Conservation (phyloP, 257 asterid genomes). For the Mitragyna speciosa region DNA sequence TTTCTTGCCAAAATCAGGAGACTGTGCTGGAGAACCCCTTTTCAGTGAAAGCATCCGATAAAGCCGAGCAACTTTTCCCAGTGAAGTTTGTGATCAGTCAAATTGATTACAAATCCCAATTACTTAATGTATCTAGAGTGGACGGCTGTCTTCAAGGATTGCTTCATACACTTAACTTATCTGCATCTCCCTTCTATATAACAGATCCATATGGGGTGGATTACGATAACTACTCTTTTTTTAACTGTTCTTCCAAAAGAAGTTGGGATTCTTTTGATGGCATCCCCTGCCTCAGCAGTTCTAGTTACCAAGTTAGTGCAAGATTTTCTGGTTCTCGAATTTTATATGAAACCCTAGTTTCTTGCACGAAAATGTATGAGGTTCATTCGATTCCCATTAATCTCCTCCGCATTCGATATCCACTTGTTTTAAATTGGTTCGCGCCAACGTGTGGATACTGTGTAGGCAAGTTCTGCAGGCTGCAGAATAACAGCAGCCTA, state of each 20-base stretch:
- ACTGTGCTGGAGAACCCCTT: constrained; percentile 10
- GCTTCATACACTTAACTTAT: too few species aligned
- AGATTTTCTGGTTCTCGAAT: accelerated
- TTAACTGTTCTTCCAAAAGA: neutral
- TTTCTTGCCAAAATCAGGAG: neutral
- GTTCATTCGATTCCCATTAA: neutral
- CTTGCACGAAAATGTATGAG: constrained; percentile 13
- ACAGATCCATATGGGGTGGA: too few species aligned
- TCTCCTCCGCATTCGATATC: accelerated
- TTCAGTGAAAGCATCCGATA: neutral
- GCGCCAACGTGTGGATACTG: neutral
- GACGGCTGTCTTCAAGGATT: too few species aligned
- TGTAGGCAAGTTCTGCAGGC: neutral
- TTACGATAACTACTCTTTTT: too few species aligned
- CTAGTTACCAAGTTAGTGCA: neutral
- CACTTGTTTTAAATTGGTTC: neutral
- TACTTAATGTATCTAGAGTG: too few species aligned
- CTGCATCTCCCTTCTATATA: too few species aligned
- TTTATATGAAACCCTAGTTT: neutral
- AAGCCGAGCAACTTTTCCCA: neutral
- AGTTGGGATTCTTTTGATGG: neutral
- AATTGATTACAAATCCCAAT: too few species aligned
- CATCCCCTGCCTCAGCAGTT: neutral
- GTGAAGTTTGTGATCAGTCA: constrained; percentile 10
- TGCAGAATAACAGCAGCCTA: neutral